These are phyloP conservation scores for Fusarium nelsonii DNA, from an alignment of 2,329 filamentous ascomycete genomes.

Conservation along the genomic window DNA sequence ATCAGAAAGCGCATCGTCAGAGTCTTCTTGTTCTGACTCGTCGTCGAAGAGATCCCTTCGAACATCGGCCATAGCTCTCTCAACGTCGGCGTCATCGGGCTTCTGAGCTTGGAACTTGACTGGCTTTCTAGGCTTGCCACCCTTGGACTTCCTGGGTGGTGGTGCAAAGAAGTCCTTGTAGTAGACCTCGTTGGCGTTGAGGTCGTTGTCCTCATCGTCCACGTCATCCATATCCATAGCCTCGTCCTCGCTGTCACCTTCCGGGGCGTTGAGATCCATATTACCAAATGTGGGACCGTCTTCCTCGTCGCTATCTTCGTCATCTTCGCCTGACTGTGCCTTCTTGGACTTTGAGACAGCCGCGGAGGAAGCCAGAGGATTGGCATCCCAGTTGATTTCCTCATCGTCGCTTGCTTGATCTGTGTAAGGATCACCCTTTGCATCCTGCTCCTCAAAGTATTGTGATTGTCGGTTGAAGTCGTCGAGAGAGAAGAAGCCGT, in stretches of 20 bases:
- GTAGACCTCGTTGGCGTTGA: constrained; percentile 88
- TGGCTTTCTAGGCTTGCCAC: constrained; percentile 58
- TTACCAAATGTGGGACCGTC: constrained; percentile 87
- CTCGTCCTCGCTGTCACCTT: constrained; percentile 76
- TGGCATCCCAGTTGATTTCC: constrained; percentile 86
- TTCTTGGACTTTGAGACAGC: constrained; percentile 47
- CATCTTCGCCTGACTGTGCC: constrained; percentile 40
- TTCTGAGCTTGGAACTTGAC: constrained; percentile 57
- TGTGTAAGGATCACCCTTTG: constrained; percentile 78
- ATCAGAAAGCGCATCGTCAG: constrained; percentile 73
- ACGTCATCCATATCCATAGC: constrained; percentile 64
- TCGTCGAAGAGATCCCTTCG: constrained; percentile 93
- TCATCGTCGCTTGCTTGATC: constrained; percentile 85
- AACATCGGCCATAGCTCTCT: constrained; percentile 87
- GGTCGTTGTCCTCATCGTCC: constrained; percentile 69
- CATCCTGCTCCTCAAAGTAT: constrained; percentile 88
- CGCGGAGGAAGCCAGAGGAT: constrained; percentile 70
- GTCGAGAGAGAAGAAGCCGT: constrained; percentile 98
- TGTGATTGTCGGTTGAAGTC: constrained; percentile 96
- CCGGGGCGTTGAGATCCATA: constrained; percentile 77
- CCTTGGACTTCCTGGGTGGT: constrained; percentile 77
- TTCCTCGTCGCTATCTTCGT: constrained; percentile 73
- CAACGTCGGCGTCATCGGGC: constrained; percentile 74
- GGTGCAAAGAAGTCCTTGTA: constrained; percentile 96
- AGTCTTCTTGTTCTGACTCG: constrained; percentile 72